A percentile compares a stretch with the other conserved stretches of the same genome.
These are phyloP conservation scores for Clavaria fumosa DNA, from an alignment of 768 basidiomycete genomes.

Conservation along the genomic window DNA sequence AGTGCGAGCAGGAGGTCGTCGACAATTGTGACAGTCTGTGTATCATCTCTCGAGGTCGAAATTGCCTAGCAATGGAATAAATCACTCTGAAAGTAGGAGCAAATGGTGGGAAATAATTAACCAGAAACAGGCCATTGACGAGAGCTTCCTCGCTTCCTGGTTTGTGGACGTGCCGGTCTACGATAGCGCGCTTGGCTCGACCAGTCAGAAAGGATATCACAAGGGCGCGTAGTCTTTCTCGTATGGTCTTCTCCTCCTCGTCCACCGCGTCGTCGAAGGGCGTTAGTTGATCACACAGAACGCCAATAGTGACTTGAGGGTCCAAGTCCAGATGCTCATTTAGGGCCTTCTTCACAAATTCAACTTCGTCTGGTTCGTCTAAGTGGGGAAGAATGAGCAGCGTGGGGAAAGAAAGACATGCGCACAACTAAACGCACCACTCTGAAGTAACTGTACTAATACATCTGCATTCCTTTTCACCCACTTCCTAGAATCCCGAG, in stretches of 20 bases:
- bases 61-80: constrained; percentile 28
- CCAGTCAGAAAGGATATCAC: constrained; percentile 44
- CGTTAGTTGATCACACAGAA: constrained; percentile 53
- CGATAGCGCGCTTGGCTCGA: constrained; percentile 32
- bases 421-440: constrained; percentile 33
- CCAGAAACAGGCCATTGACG: constrained; percentile 31
- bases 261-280: constrained; percentile 35
- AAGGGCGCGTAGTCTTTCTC: constrained; percentile 40
- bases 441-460: constrained; percentile 58
- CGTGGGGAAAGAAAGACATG: too few relatives aligned
- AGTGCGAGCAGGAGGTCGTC: constrained; percentile 38
- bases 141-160: constrained; percentile 32
- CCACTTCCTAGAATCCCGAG: constrained; percentile 35
- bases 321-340: constrained; percentile 51
- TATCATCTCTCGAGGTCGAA: constrained; percentile 24
- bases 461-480: constrained; percentile 63
- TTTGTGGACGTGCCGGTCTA: constrained; percentile 25
- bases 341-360: constrained; percentile 43
- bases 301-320: constrained; percentile 40
- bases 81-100: background rate
- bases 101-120: constrained; percentile 16
- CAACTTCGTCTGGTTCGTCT: constrained; percentile 57
- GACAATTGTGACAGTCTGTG: constrained; percentile 32
- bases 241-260: constrained; percentile 41
- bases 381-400: background rate